phyloP scores from a whole-genome alignment of 805 yeast genomes.

The Saccharomycopsis sp. region DNA sequence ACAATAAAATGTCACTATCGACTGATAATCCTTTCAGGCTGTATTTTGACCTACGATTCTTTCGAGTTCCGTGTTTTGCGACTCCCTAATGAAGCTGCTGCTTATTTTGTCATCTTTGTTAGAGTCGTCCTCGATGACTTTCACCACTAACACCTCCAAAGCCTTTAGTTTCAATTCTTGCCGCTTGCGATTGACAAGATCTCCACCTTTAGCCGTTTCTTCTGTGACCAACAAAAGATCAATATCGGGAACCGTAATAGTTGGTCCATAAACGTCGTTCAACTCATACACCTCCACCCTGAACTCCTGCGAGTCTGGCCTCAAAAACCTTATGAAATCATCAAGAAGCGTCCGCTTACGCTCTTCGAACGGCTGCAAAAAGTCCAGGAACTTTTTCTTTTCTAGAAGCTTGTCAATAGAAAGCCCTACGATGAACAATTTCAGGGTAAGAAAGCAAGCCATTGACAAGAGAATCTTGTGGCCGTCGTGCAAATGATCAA shows the following conservation, averaged over 20 bases:
- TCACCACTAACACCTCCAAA: slow-evolving; percentile 47
- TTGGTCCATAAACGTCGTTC: slow-evolving; percentile 90
- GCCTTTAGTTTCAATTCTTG: slow-evolving; percentile 43
- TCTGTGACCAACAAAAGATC: slow-evolving; percentile 75
- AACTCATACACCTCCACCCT: slow-evolving; percentile 52
- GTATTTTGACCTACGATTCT: slow-evolving; percentile 20
- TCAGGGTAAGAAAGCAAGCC: slow-evolving; percentile 53
- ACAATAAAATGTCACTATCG: no score
- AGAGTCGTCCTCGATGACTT: slow-evolving; percentile 60
- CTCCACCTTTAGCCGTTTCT: slow-evolving; percentile 76
- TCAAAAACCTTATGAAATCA: slow-evolving; percentile 42
- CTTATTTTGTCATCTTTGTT: slow-evolving; percentile 65
- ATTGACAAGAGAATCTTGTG: slow-evolving; percentile 79
- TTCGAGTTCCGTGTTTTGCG: slow-evolving; percentile 19
- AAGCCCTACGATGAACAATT: slow-evolving; percentile 66
- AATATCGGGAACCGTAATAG: slow-evolving; percentile 66
- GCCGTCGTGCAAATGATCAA: slow-evolving; percentile 94
- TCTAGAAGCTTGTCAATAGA: slow-evolving; percentile 68
- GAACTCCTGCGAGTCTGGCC: slow-evolving; percentile 34
- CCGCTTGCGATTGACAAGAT: slow-evolving; percentile 61
- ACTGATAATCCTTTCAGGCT: no score
- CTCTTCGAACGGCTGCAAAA: slow-evolving; percentile 48
- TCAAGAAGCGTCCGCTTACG: slow-evolving; percentile 41
- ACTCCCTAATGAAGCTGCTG: slow-evolving; percentile 65
- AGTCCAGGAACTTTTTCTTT: slow-evolving; percentile 68